Conservation (phyloP, 108 stramenopile species). For the Cyclotella cryptica region DNA sequence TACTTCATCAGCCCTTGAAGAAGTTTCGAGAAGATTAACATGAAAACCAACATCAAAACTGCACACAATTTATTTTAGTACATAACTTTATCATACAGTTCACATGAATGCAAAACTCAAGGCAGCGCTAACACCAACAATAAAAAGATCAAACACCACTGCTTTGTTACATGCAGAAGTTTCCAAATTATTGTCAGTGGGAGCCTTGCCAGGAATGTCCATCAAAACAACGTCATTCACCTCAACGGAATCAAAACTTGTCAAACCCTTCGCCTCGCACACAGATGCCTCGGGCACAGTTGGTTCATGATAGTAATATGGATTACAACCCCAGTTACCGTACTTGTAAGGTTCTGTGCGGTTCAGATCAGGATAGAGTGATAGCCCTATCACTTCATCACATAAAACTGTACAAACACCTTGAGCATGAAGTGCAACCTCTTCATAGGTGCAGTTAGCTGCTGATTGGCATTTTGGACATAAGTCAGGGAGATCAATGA, state of each 20-base stretch:
- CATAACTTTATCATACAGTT: no score
- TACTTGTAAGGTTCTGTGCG: neutral
- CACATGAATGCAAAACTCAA: no score
- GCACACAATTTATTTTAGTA: no score
- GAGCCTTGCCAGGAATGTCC: neutral
- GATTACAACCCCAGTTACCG: neutral
- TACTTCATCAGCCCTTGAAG: no score
- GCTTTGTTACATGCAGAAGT: no score
- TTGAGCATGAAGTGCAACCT: neutral
- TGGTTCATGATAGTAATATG: neutral
- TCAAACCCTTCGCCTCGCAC: neutral
- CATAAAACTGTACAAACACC: neutral
- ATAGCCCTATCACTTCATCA: neutral
- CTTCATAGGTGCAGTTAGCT: neutral
- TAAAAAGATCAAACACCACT: no score
- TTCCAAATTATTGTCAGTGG: neutral
- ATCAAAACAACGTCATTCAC: conserved; percentile 3
- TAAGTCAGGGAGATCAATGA: neutral
- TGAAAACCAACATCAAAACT: no score
- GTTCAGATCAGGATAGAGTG: neutral
- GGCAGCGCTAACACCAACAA: no score
- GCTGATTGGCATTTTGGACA: neutral
- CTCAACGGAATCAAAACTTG: neutral
- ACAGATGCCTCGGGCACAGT: neutral
- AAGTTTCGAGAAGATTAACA: no score